Base-by-base conservation (phyloP, 192 early-diverging fungal genomes). In the Rhizoclosmatium sp. region DNA sequence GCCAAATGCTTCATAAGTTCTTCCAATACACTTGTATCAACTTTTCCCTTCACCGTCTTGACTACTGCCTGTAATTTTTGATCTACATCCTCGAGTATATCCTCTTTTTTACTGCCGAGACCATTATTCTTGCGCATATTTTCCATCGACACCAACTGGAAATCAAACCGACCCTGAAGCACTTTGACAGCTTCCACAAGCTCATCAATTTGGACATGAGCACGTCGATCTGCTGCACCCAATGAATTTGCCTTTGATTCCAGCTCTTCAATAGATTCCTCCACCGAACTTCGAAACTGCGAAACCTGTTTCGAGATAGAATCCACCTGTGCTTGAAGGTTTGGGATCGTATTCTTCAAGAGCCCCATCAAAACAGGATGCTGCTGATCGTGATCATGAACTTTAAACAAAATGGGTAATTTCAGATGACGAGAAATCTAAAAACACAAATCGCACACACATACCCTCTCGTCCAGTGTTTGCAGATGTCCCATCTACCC, bases 1-100 rank as follows among this genome's bases (percentile, higher is more conserved):
- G 86, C 81, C 47, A 89, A 68, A 75, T 87, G 85, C 9, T 77
- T 71, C 58, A 85, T 71, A 0, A 89, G 69, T 70, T 89, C 84
- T 54, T 89, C 83, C 41, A 89, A 69, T 0, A 84, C 82, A 23
- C 21, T 72, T 3, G 80, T 83, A 69, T 87, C 86, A 16, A 89
- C 84, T 51, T 89, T 88, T 51, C 68, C 45, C 2, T 65, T 65
- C 42, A 88, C 70, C 3, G 21, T 68, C 44, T 69, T 78, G 21
- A 16, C 12, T 12, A 80, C 67, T n/a, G 14, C 42, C 12, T 72
- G 10, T 46, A 58, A 39, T 46, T 2, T 51, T 0, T 16, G 21
- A 10, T 14, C 51, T 7, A 59, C 12, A 59, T 58, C 40, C 2
- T 23, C 23, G 7, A 41, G 12, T 40, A 44, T 16, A 23, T 14